Evolutionary conservation across 1,139 yeast genomes (phyloP).

Genomic region (Wickerhamiella pararugosa): DNA sequence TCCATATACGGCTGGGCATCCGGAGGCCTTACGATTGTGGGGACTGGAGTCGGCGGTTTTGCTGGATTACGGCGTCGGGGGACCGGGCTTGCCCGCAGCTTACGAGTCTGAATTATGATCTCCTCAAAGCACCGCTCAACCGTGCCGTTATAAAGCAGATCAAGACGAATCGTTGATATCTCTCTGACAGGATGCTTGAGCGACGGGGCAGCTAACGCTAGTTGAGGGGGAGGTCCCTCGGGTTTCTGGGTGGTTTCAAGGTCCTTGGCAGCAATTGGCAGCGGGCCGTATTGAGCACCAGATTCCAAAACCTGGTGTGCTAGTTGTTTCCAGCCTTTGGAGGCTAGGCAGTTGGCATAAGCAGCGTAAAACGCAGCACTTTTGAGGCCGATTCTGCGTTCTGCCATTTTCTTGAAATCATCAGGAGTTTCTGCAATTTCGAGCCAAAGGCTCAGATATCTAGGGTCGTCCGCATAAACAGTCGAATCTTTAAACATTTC

Average conservation of each 20-base stretch:
- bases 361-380: constrained; percentile 68
- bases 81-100: not conserved
- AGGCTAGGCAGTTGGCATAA: constrained; percentile 54
- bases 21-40: not conserved
- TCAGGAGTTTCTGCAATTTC: constrained; percentile 61
- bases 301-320: constrained; percentile 42
- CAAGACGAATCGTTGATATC: not conserved
- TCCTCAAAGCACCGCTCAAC: constrained; percentile 2
- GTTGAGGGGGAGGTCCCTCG: too few species aligned
- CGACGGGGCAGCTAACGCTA: too few species aligned
- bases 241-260: not conserved
- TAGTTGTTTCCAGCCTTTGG: constrained; percentile 34
- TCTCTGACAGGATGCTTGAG: not conserved
- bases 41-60: not conserved
- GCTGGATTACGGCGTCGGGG: constrained; percentile 6
- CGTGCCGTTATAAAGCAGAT: not conserved
- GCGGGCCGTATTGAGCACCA: not conserved
- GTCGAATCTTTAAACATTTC: constrained; percentile 47
- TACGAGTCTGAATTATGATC: constrained; percentile 2
- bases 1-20: not conserved
- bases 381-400: constrained; percentile 55
- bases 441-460: constrained; percentile 72
- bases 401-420: constrained; percentile 55
- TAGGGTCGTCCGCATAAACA: constrained; percentile 64
- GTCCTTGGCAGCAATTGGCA: not conserved